Percentiles rank a stretch among this genome's conserved stretches.
These are phyloP conservation scores for Acacia pycnantha DNA, from an alignment of 331 rosid genomes.

Conservation along the genomic window DNA sequence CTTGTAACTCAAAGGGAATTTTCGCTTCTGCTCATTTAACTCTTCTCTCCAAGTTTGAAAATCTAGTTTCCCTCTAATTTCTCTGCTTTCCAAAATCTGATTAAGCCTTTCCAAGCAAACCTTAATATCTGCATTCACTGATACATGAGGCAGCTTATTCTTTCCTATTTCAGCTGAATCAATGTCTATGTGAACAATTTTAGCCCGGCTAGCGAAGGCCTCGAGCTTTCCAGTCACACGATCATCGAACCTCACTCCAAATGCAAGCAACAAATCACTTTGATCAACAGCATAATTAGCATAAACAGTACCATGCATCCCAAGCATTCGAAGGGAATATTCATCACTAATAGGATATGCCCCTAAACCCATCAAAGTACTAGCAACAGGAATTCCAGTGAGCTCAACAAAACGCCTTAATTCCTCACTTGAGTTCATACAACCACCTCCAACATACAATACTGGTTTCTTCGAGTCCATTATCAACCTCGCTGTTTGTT, in stretches of 20 bases:
- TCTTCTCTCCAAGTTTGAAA: background rate
- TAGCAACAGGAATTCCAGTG: constrained; percentile 1
- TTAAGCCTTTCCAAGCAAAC: background rate
- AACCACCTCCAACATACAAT: background rate
- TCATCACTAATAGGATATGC: background rate
- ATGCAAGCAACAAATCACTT: constrained; percentile 3
- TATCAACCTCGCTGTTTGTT: background rate
- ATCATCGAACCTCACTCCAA: constrained; percentile 7
- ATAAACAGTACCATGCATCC: constrained; percentile 13
- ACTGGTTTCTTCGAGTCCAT: background rate
- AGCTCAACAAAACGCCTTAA: constrained; percentile 2
- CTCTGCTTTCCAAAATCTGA: background rate
- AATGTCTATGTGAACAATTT: constrained; percentile 1
- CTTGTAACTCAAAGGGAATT: constrained; percentile 7
- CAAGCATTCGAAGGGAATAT: background rate
- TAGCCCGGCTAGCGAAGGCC: constrained; percentile 3
- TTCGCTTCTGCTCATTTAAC: constrained; percentile 10
- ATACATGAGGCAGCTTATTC: background rate
- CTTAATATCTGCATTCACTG: constrained; percentile 1
- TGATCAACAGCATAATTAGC: constrained; percentile 4
- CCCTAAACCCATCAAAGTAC: constrained; percentile 16
- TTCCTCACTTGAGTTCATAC: background rate
- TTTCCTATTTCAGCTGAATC: constrained; percentile 11
- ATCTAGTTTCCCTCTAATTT: background rate
- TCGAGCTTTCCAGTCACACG: constrained; percentile 9